Evolutionary conservation across 2,329 filamentous ascomycete species (phyloP).

Genomic region (Stagonosporopsis vannaccii): DNA sequence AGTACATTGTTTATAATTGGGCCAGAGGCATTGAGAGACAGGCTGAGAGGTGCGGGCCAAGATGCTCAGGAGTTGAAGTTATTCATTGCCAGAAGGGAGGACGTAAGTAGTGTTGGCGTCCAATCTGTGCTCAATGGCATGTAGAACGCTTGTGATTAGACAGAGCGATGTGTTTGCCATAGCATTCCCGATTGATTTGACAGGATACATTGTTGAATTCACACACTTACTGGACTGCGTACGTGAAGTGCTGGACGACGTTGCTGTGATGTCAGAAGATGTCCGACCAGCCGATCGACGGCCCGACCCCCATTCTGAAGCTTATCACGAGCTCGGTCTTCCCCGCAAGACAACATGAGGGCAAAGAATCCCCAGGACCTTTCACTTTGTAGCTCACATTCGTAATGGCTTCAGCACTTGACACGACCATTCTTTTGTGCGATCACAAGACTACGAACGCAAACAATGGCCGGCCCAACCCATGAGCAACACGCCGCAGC

Average conservation of each 20-base stretch:
- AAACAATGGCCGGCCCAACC: slow-evolving; percentile 5
- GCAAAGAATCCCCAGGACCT: background rate
- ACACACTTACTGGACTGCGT: background rate
- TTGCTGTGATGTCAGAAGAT: background rate
- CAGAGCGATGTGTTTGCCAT: background rate
- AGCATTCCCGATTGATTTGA: background rate
- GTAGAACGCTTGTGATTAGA: slow-evolving; percentile 6
- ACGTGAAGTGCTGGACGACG: background rate
- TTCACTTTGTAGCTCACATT: background rate
- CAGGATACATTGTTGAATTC: background rate
- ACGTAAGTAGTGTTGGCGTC: slow-evolving; percentile 80
- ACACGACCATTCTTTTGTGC: background rate
- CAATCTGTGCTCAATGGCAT: slow-evolving; percentile 75
- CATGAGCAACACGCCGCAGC: slow-evolving; percentile 21
- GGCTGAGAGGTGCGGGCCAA: slow-evolving; percentile 55
- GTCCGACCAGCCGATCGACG: slow-evolving; percentile 16
- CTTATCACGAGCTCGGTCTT: slow-evolving; percentile 1
- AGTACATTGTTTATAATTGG: slow-evolving; percentile 96
- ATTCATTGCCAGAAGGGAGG: slow-evolving; percentile 85
- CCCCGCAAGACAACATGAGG: background rate
- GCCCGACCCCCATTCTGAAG: slow-evolving; percentile 5
- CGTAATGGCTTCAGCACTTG: background rate
- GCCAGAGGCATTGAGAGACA: slow-evolving; percentile 60
- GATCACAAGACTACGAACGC: background rate
- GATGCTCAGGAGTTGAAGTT: slow-evolving; percentile 70